phyloP scores from a whole-genome alignment of 75 land plant species.

The Pinus albicaulis region DNA sequence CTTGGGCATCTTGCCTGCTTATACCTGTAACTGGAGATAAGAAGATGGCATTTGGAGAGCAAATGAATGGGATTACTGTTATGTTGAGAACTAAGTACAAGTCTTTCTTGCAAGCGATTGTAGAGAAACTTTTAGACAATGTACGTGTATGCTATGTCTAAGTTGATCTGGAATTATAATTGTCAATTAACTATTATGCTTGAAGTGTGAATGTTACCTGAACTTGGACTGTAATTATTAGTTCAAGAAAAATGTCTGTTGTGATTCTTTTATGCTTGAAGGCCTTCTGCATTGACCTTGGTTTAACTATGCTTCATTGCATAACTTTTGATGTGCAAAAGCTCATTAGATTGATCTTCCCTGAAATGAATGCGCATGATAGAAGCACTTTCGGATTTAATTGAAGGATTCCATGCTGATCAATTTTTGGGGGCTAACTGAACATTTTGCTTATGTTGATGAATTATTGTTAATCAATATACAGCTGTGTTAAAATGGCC shows the following conservation, averaged over 20 bases:
- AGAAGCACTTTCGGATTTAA: neutral
- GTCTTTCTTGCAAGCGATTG: constrained; percentile 78
- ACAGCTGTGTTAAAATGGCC: neutral
- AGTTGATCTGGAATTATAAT: neutral
- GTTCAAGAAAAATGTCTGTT: too few relatives aligned
- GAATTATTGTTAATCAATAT: neutral
- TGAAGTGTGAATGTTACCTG: too few relatives aligned
- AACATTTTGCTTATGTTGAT: neutral
- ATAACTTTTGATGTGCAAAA: neutral
- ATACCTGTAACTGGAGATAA: constrained; percentile 29
- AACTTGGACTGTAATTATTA: too few relatives aligned
- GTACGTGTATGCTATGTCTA: constrained; percentile 34
- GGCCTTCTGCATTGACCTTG: neutral
- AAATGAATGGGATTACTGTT: constrained; percentile 74
- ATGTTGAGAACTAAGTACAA: constrained; percentile 86
- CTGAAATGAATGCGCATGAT: neutral
- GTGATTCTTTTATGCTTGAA: constrained; percentile 3
- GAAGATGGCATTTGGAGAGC: constrained; percentile 68
- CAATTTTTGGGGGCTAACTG: neutral
- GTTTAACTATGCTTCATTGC: neutral
- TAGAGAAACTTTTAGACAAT: constrained; percentile 77
- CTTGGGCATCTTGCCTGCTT: constrained; percentile 80
- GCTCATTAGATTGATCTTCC: neutral
- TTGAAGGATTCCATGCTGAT: neutral
- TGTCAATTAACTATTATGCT: too few relatives aligned